Conservation (phyloP, 1,284 basidiomycete genomes). For the Apiotrichum gracile region DNA sequence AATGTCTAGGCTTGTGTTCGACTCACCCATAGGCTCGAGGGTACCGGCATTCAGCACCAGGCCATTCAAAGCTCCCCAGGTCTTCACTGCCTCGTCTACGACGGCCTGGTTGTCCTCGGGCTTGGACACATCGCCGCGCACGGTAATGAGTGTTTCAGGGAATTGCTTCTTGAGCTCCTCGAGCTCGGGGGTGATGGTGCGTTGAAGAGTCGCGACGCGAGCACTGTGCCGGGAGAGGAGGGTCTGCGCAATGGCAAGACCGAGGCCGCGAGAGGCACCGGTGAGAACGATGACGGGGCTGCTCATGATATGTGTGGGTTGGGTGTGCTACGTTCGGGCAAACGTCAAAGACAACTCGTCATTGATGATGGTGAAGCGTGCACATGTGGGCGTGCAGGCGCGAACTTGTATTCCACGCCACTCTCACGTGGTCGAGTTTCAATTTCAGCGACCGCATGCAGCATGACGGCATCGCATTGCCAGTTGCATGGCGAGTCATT, state of each 20-base stretch:
- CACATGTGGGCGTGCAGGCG: too few relatives aligned
- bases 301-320: neutral
- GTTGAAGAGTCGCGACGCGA: constrained; percentile 51
- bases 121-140: constrained; percentile 48
- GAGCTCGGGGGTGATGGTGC: constrained; percentile 48
- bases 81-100: constrained; percentile 43
- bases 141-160: constrained; percentile 24
- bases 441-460: too few relatives aligned
- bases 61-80: constrained; percentile 49
- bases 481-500: too few relatives aligned
- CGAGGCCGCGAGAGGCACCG: constrained; percentile 50
- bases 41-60: constrained; percentile 53
- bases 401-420: too few relatives aligned
- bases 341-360: too few relatives aligned
- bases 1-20: neutral
- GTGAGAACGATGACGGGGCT: constrained; percentile 42
- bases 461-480: too few relatives aligned
- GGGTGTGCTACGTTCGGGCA: neutral
- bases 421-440: too few relatives aligned
- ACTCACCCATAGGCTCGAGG: constrained; percentile 43
- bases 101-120: constrained; percentile 34
- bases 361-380: too few relatives aligned
- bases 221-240: constrained; percentile 45
- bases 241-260: constrained; percentile 48
- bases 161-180: constrained; percentile 32